Percentiles rank a stretch among this genome's conserved stretches.
Evolutionary conservation across 345 rosid species (phyloP).

Genomic region (Hibiscus trionum): DNA sequence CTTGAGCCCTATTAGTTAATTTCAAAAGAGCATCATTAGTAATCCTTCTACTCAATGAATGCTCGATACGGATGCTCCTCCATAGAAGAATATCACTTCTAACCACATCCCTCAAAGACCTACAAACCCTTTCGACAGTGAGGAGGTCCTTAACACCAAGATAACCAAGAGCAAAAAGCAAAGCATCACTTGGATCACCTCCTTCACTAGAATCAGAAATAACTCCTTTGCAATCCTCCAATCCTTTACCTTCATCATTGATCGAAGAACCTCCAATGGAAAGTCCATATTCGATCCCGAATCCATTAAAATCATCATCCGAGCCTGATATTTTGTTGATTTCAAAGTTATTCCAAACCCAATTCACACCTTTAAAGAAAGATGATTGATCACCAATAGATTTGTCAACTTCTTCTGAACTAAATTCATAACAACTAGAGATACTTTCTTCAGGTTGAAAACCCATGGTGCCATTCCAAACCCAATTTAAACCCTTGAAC

Average conservation of each 20-base stretch:
- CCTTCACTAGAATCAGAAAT: neutral
- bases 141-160: constrained; percentile 13
- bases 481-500: neutral
- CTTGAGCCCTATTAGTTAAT: constrained; percentile 14
- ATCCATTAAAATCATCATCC: constrained; percentile 7
- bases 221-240: neutral
- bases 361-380: constrained; percentile 1
- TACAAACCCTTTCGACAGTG: constrained; percentile 11
- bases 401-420: neutral
- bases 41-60: constrained; percentile 6
- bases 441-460: constrained; percentile 1
- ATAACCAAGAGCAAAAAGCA: constrained; percentile 11
- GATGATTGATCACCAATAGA: neutral
- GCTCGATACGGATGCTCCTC: constrained; percentile 9
- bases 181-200: constrained; percentile 13
- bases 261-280: neutral
- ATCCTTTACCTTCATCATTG: constrained; percentile 2
- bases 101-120: constrained; percentile 9
- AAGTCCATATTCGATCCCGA: constrained; percentile 1
- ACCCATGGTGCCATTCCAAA: constrained; percentile 1
- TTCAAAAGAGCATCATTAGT: constrained; percentile 14
- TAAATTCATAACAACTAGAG: neutral
- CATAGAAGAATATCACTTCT: constrained; percentile 7
- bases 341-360: constrained; percentile 6
- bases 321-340: constrained; percentile 9